phyloP scores from a whole-genome alignment of 805 yeast genomes.

The Candida sonorensis region DNA sequence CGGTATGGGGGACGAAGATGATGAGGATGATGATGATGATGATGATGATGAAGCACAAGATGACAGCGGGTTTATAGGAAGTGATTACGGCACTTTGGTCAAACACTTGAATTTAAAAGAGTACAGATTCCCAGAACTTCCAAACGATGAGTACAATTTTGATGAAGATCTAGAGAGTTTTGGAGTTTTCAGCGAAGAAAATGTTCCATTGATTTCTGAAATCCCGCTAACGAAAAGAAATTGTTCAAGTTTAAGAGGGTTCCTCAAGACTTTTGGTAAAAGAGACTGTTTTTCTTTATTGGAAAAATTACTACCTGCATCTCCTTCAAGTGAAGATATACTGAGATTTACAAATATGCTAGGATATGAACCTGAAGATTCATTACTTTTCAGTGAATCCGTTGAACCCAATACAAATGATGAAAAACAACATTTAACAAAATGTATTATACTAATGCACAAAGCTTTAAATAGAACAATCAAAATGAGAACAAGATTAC shows the following conservation, averaged over 20 bases:
- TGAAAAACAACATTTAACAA: conserved; percentile 12
- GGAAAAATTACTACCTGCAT: conserved; percentile 47
- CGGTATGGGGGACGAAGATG: not conserved
- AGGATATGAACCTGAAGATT: conserved; percentile 54
- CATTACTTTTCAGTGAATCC: too few relatives aligned
- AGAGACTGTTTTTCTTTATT: conserved; percentile 44
- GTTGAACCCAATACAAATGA: too few relatives aligned
- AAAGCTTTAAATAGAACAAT: conserved; percentile 60
- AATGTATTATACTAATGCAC: conserved; percentile 44
- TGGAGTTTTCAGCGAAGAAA: too few relatives aligned
- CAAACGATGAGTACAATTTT: too few relatives aligned
- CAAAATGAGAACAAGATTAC: conserved; percentile 47
- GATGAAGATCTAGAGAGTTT: not conserved
- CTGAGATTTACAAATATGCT: conserved; percentile 49
- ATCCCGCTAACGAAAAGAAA: conserved; percentile 33
- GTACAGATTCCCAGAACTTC: conserved; percentile 4
- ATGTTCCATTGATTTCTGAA: conserved; percentile 15
- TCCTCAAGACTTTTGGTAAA: conserved; percentile 54
- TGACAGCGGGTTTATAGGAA: too few relatives aligned
- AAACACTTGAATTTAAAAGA: conserved; percentile 8
- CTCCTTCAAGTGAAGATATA: conserved; percentile 53
- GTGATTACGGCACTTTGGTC: too few relatives aligned
- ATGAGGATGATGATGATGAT: conserved; percentile 1
- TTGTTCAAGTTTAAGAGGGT: conserved; percentile 41
- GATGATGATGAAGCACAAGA: not conserved